Evolutionary conservation across 2,329 filamentous ascomycete genomes (phyloP).

Genomic region (Cordyceps cicadae): DNA sequence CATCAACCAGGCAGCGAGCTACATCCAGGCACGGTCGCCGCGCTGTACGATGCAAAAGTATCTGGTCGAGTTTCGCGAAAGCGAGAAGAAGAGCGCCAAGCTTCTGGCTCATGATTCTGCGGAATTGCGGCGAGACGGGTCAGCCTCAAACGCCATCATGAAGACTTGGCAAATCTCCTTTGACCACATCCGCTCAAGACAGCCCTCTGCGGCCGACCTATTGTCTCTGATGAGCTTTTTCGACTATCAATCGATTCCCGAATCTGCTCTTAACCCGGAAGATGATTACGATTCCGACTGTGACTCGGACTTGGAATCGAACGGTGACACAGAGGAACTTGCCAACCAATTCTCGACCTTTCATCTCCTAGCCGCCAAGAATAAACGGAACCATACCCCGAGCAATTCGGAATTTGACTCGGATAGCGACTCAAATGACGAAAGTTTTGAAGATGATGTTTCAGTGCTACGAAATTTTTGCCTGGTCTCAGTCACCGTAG

Average conservation of each 20-base stretch:
- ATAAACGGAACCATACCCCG: background rate
- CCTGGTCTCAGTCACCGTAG: constrained; percentile 22
- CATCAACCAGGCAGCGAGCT: constrained; percentile 27
- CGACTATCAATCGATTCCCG: constrained; percentile 33
- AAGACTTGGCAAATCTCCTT: constrained; percentile 20
- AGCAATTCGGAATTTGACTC: no score
- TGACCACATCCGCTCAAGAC: constrained; percentile 24
- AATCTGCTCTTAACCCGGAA: constrained; percentile 20
- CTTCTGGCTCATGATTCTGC: constrained; percentile 13
- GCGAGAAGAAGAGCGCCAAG: constrained; percentile 7
- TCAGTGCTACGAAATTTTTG: constrained; percentile 27
- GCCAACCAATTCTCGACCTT: background rate
- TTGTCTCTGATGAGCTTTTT: constrained; percentile 40
- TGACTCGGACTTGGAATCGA: background rate
- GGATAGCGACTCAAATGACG: no score
- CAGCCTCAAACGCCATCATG: constrained; percentile 17
- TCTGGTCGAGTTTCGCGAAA: constrained; percentile 24
- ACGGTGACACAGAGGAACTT: background rate
- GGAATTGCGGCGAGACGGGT: constrained; percentile 16
- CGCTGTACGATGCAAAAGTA: constrained; percentile 28
- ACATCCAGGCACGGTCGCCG: constrained; percentile 21
- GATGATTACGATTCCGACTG: background rate
- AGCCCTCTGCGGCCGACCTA: constrained; percentile 30
- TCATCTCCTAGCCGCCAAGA: background rate
- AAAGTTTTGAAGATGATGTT: constrained; percentile 25